Evolutionary conservation across 148 eudicot species (phyloP).

Genomic region (Polygonum aviculare): DNA sequence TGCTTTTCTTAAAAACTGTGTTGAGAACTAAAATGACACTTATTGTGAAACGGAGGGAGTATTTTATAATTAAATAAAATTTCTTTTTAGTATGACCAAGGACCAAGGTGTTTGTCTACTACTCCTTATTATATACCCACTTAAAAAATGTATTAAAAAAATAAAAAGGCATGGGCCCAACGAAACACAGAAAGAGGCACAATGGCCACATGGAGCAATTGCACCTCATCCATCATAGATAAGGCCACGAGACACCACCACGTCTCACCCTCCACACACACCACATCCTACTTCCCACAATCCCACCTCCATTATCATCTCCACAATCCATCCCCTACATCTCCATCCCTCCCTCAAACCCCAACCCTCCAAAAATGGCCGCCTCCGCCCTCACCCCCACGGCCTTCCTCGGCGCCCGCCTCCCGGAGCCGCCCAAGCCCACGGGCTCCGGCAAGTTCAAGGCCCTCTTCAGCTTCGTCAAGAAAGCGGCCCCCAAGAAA

Average conservation of each 20-base stretch:
- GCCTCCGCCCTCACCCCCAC: constrained; percentile 54
- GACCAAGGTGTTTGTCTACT: no score
- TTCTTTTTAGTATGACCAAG: no score
- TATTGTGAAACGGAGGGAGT: no score
- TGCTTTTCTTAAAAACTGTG: no score
- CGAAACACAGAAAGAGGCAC: background rate
- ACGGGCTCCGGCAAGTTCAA: constrained; percentile 28
- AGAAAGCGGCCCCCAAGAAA: constrained; percentile 43
- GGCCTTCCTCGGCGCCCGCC: constrained; percentile 57
- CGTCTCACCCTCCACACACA: background rate
- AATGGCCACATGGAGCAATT: constrained; percentile 7
- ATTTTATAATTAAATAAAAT: no score
- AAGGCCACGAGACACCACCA: background rate
- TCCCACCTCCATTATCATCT: background rate
- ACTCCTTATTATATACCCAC: no score
- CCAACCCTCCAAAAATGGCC: constrained; percentile 7
- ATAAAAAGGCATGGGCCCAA: background rate
- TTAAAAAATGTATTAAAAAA: background rate
- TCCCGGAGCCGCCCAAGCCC: constrained; percentile 26
- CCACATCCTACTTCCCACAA: background rate
- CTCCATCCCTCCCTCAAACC: background rate
- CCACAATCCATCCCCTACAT: background rate
- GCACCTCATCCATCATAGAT: background rate
- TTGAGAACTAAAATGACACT: no score
- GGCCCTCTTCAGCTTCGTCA: constrained; percentile 58